A percentile compares a stretch with the other conserved stretches of the same genome.
phyloP scores from a whole-genome alignment of 768 basidiomycete genomes.

The Cantharellus anzutake region DNA sequence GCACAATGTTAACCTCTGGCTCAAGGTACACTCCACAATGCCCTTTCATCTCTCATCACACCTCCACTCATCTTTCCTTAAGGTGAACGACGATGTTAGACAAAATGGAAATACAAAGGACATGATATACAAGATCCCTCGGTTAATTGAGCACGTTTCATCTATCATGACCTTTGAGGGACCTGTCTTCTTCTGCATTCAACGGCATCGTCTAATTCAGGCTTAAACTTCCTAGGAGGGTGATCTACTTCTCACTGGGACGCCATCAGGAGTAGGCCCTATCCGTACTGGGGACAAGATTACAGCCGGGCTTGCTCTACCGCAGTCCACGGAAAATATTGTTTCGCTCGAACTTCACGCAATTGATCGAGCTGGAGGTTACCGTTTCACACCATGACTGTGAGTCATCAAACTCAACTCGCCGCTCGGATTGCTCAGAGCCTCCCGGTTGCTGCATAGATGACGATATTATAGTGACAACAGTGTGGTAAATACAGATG shows the following conservation, averaged over 20 bases:
- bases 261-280: constrained; percentile 79
- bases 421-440: too few relatives aligned
- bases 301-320: constrained; percentile 32
- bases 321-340: constrained; percentile 29
- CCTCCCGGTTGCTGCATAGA: too few relatives aligned
- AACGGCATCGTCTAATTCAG: background rate
- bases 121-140: constrained; percentile 86
- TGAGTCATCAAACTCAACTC: too few relatives aligned
- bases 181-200: constrained; percentile 12
- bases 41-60: background rate
- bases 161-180: constrained; percentile 97
- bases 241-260: constrained; percentile 81
- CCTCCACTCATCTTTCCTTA: background rate
- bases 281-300: constrained; percentile 59
- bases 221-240: constrained; percentile 39
- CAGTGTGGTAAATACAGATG: too few relatives aligned
- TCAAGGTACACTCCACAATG: constrained; percentile 32
- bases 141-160: constrained; percentile 75
- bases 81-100: constrained; percentile 72
- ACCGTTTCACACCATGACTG: constrained; percentile 26
- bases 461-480: too few relatives aligned
- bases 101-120: constrained; percentile 73
- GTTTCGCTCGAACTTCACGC: constrained; percentile 45
- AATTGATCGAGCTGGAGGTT: constrained; percentile 49
- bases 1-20: constrained; percentile 52